Conservation (phyloP, 805 yeast genomes). For the Allodekkera sacchari region DNA sequence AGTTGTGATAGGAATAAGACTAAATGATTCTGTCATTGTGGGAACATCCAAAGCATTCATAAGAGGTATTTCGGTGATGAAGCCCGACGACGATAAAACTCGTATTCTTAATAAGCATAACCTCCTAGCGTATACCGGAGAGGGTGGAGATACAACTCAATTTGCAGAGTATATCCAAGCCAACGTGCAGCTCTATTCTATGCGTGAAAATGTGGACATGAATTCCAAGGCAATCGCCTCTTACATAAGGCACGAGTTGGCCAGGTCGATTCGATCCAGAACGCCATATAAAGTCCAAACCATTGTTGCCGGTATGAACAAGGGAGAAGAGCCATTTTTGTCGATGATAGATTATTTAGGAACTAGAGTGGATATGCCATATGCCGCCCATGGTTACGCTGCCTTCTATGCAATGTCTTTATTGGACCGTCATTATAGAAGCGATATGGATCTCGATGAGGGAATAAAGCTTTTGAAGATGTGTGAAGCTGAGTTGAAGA, state of each 20-base stretch:
- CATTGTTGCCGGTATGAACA: constrained; percentile 78
- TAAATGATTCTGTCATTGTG: constrained; percentile 70
- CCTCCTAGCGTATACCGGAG: constrained; percentile 87
- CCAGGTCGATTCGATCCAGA: constrained; percentile 81
- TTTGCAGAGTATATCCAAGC: constrained; percentile 94
- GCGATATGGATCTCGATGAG: constrained; percentile 65
- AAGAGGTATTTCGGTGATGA: constrained; percentile 78
- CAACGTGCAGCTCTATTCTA: constrained; percentile 77
- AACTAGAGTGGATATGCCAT: constrained; percentile 82
- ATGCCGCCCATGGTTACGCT: constrained; percentile 98
- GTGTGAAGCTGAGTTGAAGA: constrained; percentile 72
- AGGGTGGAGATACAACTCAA: constrained; percentile 91
- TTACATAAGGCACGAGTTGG: constrained; percentile 81
- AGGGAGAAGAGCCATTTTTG: constrained; percentile 44
- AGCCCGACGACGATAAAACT: constrained; percentile 75
- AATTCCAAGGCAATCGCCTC: constrained; percentile 82
- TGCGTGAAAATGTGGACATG: constrained; percentile 77
- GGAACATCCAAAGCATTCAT: constrained; percentile 95
- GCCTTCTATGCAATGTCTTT: constrained; percentile 88
- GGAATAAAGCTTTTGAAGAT: constrained; percentile 66
- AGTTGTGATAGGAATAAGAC: constrained; percentile 78
- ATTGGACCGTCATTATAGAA: constrained; percentile 81
- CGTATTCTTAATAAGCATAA: constrained; percentile 65
- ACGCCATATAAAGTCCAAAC: constrained; percentile 93
- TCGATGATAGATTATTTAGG: constrained; percentile 94